Conservation (phyloP, 768 basidiomycete genomes). For the Hypholoma fasciculare region DNA sequence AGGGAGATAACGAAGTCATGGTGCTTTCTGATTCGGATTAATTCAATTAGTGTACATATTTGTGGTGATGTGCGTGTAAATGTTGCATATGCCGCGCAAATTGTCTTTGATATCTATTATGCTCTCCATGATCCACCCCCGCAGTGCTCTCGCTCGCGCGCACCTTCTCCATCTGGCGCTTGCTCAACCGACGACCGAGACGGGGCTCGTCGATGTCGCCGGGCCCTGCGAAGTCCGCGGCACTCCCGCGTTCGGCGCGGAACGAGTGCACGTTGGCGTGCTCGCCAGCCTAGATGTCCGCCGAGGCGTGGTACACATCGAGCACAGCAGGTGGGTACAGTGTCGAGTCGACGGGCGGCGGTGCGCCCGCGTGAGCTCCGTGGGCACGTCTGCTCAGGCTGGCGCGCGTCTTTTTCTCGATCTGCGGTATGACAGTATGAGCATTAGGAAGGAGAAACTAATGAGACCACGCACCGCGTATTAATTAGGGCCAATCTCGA, state of each 20-base stretch:
- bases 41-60: too few species aligned
- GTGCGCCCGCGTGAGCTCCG: background rate
- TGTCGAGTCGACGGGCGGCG: too few species aligned
- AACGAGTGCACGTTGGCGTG: background rate
- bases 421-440: conserved; percentile 6
- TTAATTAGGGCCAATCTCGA: conserved; percentile 52
- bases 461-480: conserved; percentile 56
- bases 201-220: background rate
- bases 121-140: too few species aligned
- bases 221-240: background rate
- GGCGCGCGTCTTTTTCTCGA: conserved; percentile 17
- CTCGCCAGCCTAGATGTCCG: too few species aligned
- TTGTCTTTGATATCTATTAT: too few species aligned
- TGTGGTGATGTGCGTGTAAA: too few species aligned
- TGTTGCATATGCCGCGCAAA: too few species aligned
- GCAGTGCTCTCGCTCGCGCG: background rate
- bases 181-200: conserved; percentile 11
- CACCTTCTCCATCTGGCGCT: conserved; percentile 22
- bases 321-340: too few species aligned
- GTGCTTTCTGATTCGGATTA: too few species aligned
- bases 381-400: background rate
- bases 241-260: background rate
- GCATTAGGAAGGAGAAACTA: background rate
- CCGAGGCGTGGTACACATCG: too few species aligned
- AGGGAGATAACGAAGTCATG: too few species aligned